Conservation (phyloP, 2,329 filamentous ascomycete species). For the Xylaria sp. region DNA sequence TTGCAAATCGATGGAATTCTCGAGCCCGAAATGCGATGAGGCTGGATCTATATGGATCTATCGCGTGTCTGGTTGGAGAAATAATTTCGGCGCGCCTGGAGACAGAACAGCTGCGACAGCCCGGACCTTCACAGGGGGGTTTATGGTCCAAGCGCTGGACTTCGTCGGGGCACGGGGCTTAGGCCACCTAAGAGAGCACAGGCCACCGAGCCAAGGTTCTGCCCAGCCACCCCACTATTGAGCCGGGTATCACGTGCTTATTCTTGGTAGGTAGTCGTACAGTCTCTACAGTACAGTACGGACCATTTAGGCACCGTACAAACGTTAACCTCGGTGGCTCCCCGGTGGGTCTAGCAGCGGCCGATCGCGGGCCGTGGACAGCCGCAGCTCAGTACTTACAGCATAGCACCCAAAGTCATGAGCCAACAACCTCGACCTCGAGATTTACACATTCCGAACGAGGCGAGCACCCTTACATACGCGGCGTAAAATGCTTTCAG, state of each 20-base stretch:
- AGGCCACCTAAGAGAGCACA: too few species aligned
- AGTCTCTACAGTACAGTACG: neutral
- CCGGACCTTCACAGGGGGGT: neutral
- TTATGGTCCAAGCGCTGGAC: too few species aligned
- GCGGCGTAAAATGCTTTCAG: constrained; percentile 36
- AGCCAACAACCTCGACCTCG: constrained; percentile 8
- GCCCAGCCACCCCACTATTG: too few species aligned
- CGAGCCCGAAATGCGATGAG: constrained; percentile 33
- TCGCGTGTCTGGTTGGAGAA: constrained; percentile 46
- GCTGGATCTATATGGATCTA: constrained; percentile 33
- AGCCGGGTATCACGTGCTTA: neutral
- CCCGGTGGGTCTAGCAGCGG: constrained; percentile 20
- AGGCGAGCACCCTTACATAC: neutral
- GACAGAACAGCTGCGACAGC: constrained; percentile 5
- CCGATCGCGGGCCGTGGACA: constrained; percentile 30
- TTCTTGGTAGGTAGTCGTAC: too few species aligned
- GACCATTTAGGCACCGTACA: neutral
- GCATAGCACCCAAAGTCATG: too few species aligned
- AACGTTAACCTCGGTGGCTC: constrained; percentile 22
- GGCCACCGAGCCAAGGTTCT: too few species aligned
- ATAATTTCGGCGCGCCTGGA: constrained; percentile 44
- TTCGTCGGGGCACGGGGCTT: too few species aligned
- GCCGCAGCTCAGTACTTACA: constrained; percentile 25
- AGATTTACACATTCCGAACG: neutral
- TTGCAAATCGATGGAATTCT: constrained; percentile 27